phyloP scores from a whole-genome alignment of 176 grass and related monocot species.

The Phoenix roebelenii region DNA sequence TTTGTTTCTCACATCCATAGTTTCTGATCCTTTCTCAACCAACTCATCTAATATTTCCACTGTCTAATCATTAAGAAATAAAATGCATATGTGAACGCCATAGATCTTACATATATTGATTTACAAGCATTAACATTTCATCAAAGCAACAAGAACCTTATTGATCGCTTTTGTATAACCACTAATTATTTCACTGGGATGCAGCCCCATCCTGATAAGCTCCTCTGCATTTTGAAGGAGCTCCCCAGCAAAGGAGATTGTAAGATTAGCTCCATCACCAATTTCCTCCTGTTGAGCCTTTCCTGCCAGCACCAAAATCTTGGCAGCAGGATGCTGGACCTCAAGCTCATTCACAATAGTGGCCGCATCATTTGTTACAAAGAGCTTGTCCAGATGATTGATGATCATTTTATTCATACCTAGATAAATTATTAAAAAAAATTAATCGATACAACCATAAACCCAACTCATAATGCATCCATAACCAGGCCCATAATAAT shows the following conservation, averaged over 20 bases:
- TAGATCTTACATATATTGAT: no score
- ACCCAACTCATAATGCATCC: no score
- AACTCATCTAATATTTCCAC: conserved; percentile 71
- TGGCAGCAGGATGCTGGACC: conserved; percentile 85
- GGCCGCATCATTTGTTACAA: conserved; percentile 67
- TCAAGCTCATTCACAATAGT: conserved; percentile 91
- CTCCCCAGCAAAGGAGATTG: conserved; percentile 84
- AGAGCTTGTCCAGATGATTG: conserved; percentile 86
- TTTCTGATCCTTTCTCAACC: conserved; percentile 79
- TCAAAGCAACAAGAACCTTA: conserved; percentile 33
- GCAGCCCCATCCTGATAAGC: conserved; percentile 91
- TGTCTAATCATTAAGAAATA: conserved; percentile 23
- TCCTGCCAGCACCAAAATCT: conserved; percentile 67
- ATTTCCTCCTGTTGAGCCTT: conserved; percentile 92
- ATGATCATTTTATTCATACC: conserved; percentile 99
- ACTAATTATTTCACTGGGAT: conserved; percentile 92
- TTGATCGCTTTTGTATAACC: conserved; percentile 81
- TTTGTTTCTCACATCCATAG: conserved; percentile 83
- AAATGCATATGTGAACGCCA: conserved; percentile 1
- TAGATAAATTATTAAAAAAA: conserved; percentile 1
- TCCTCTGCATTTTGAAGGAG: conserved; percentile 83
- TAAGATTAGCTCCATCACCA: conserved; percentile 78
- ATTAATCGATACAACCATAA: no score
- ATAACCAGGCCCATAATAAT: no score
- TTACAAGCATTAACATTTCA: no score